Conservation (phyloP, 2,329 filamentous ascomycete species). For the Fusarium lateritium region DNA sequence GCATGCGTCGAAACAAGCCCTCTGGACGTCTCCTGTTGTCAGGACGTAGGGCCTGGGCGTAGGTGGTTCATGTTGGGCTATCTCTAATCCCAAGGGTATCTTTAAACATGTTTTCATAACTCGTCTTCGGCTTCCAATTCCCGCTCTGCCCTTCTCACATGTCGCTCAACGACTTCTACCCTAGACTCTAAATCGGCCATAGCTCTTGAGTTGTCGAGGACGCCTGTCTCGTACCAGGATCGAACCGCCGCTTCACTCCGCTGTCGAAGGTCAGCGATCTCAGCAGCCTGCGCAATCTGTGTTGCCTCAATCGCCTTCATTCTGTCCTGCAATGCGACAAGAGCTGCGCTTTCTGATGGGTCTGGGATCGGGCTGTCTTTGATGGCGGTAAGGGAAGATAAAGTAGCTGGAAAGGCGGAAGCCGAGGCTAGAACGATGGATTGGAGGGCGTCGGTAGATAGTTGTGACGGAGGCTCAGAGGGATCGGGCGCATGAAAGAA, state of each 20-base stretch:
- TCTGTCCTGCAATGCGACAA: slow-evolving; percentile 72
- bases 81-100: slow-evolving; percentile 36
- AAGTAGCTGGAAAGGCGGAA: slow-evolving; percentile 67
- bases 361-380: slow-evolving; percentile 71
- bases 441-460: slow-evolving; percentile 66
- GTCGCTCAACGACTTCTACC: slow-evolving; percentile 75
- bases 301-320: slow-evolving; percentile 73
- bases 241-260: slow-evolving; percentile 75
- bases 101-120: slow-evolving; percentile 42
- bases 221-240: slow-evolving; percentile 80
- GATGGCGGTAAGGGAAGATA: slow-evolving; percentile 71
- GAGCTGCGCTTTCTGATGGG: slow-evolving; percentile 65
- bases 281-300: slow-evolving; percentile 73
- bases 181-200: slow-evolving; percentile 81
- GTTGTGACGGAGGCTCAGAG: slow-evolving; percentile 65
- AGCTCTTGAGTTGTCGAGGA: slow-evolving; percentile 76
- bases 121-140: slow-evolving; percentile 47
- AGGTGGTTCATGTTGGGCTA: background rate
- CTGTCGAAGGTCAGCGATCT: slow-evolving; percentile 74
- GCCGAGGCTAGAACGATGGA: slow-evolving; percentile 71
- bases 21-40: background rate
- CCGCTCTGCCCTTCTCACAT: slow-evolving; percentile 74
- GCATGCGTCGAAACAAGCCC: background rate
- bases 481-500: slow-evolving; percentile 66
- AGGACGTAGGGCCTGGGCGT: background rate